Evolutionary conservation across 1,284 basidiomycete genomes (phyloP).

Genomic region (Ustilago sp.): DNA sequence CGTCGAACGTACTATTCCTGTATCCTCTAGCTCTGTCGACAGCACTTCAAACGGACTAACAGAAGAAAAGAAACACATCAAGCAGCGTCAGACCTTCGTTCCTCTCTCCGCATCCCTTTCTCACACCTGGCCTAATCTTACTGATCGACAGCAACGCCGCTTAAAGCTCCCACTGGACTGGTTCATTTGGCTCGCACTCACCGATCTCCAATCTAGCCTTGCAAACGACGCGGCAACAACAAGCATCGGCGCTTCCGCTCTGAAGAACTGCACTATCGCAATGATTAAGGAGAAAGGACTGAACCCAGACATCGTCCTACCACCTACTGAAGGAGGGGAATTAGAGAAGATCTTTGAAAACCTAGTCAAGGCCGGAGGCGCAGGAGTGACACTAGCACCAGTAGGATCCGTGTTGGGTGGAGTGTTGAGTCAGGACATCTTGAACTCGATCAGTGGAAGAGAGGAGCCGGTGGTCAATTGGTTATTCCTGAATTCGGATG

Average conservation of each 20-base stretch:
- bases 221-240: neutral
- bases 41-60: slow-evolving; percentile 14
- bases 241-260: slow-evolving; percentile 10
- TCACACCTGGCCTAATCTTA: slow-evolving; percentile 76
- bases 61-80: slow-evolving; percentile 72
- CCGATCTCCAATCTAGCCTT: slow-evolving; percentile 20
- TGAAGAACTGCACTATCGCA: slow-evolving; percentile 16
- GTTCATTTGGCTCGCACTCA: slow-evolving; percentile 32
- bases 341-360: slow-evolving; percentile 25
- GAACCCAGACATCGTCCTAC: slow-evolving; percentile 13
- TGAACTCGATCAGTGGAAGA: slow-evolving; percentile 88
- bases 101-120: slow-evolving; percentile 75
- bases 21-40: neutral
- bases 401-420: slow-evolving; percentile 87
- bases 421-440: slow-evolving; percentile 90
- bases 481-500: slow-evolving; percentile 82
- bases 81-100: slow-evolving; percentile 77
- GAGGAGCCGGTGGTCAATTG: slow-evolving; percentile 94
- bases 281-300: slow-evolving; percentile 37
- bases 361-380: slow-evolving; percentile 72
- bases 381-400: slow-evolving; percentile 82
- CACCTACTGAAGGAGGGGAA: slow-evolving; percentile 6
- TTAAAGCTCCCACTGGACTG: slow-evolving; percentile 27
- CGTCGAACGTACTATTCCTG: slow-evolving; percentile 74
- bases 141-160: slow-evolving; percentile 25